Evolutionary conservation across 306 rosid species (phyloP).

Genomic region (Adenanthera pavonina): DNA sequence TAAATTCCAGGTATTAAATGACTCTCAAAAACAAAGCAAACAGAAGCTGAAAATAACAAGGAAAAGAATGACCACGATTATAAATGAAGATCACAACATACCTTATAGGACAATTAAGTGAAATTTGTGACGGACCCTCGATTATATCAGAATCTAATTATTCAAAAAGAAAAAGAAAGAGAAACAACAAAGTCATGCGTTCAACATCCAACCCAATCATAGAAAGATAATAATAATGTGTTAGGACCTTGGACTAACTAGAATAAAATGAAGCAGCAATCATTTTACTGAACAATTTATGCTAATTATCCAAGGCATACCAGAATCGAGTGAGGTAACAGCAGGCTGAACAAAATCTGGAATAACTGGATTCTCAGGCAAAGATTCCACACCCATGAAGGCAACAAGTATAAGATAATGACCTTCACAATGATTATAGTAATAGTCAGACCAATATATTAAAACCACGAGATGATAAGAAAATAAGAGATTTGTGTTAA

Average conservation of each 20-base stretch:
- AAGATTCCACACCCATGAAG: conserved; percentile 59
- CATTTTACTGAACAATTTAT: neutral
- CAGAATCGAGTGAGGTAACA: conserved; percentile 58
- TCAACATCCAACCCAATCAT: conserved; percentile 23
- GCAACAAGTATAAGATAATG: conserved; percentile 74
- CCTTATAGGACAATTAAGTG: conserved; percentile 99
- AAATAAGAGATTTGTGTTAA: conserved; percentile 32
- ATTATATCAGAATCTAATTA: conserved; percentile 74
- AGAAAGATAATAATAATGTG: conserved; percentile 1
- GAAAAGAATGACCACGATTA: conserved; percentile 10
- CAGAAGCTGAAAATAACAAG: conserved; percentile 17
- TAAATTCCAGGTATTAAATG: conserved; percentile 9
- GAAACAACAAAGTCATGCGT: conserved; percentile 12
- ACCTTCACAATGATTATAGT: conserved; percentile 58
- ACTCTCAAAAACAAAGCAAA: conserved; percentile 16
- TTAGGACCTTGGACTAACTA: neutral
- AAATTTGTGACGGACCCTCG: conserved; percentile 90
- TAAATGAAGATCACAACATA: conserved; percentile 46
- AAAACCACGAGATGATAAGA: conserved; percentile 39
- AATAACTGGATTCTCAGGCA: conserved; percentile 56
- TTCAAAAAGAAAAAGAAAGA: neutral
- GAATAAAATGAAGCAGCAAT: neutral
- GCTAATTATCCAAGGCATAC: conserved; percentile 46
- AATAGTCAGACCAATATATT: conserved; percentile 42
- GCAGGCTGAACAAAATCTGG: conserved; percentile 70